These are phyloP conservation scores for Phytophthora agathidicida DNA, from an alignment of 352 stramenopile genomes.

Conservation along the genomic window DNA sequence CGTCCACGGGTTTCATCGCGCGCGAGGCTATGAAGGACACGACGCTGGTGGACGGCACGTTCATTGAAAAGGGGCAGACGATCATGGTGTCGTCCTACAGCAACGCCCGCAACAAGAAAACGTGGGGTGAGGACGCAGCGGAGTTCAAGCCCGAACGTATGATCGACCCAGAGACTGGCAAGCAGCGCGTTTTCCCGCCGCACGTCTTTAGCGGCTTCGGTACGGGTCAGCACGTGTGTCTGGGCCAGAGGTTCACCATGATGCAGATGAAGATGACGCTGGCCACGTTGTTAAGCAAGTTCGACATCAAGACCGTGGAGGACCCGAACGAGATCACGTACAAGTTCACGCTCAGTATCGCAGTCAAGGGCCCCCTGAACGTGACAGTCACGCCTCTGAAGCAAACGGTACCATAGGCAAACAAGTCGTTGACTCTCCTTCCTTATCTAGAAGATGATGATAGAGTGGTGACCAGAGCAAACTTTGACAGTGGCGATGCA, in stretches of 20 bases:
- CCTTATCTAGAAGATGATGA: too few relatives aligned
- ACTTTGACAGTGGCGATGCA: constrained; percentile 40
- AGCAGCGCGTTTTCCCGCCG: constrained; percentile 28
- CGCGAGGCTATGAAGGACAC: constrained; percentile 44
- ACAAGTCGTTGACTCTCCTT: too few relatives aligned
- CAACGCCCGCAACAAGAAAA: constrained; percentile 34
- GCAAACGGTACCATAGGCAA: too few relatives aligned
- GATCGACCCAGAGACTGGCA: constrained; percentile 44
- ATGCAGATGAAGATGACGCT: constrained; percentile 67
- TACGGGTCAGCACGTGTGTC: constrained; percentile 54
- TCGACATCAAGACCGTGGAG: constrained; percentile 44
- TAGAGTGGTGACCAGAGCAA: constrained; percentile 29
- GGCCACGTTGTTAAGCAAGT: constrained; percentile 53
- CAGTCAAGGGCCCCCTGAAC: constrained; percentile 40
- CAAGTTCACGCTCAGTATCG: constrained; percentile 47
- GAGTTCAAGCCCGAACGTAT: constrained; percentile 70
- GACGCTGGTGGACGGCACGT: constrained; percentile 32
- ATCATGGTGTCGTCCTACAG: constrained; percentile 32
- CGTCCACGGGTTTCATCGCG: constrained; percentile 57
- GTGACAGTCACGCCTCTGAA: constrained; percentile 18
- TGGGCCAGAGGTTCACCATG: constrained; percentile 56
- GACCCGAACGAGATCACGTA: constrained; percentile 53
- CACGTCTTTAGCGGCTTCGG: constrained; percentile 47
- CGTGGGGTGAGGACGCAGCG: constrained; percentile 54
- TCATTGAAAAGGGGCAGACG: constrained; percentile 23